These are phyloP conservation scores for Crepidotus variabilis DNA, from an alignment of 768 basidiomycete genomes.

Conservation along the genomic window DNA sequence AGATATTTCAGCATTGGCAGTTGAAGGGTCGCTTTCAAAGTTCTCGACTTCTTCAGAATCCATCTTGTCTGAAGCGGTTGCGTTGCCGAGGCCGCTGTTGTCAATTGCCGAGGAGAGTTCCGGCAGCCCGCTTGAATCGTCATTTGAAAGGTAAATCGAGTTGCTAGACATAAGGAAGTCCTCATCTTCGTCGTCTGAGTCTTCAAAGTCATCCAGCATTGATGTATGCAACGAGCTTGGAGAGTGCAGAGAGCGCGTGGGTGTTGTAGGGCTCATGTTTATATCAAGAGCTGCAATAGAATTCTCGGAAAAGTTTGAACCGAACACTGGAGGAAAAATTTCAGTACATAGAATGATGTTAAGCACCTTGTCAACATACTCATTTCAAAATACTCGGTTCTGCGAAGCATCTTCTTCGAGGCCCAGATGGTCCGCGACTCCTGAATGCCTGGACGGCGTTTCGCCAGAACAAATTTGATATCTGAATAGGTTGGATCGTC, in stretches of 20 bases:
- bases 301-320: constrained; percentile 65
- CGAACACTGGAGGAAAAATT: constrained; percentile 53
- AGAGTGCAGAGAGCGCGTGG: constrained; percentile 15
- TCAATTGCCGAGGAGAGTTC: background rate
- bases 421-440: constrained; percentile 59
- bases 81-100: background rate
- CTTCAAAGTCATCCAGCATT: constrained; percentile 45
- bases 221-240: constrained; percentile 22
- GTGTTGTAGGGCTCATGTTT: constrained; percentile 20
- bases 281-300: constrained; percentile 21
- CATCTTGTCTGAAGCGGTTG: constrained; percentile 12
- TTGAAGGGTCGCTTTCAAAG: constrained; percentile 4
- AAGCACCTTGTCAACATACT: constrained; percentile 39
- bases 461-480: constrained; percentile 73
- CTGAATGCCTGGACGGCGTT: constrained; percentile 30
- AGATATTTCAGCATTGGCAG: background rate
- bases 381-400: constrained; percentile 76
- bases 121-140: background rate
- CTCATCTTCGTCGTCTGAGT: constrained; percentile 44
- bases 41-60: constrained; percentile 13
- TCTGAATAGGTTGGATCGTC: constrained; percentile 86
- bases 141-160: background rate
- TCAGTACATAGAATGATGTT: background rate
- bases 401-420: constrained; percentile 57
- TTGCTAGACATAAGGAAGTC: constrained; percentile 13